Evolutionary conservation across 768 basidiomycete species (phyloP).

Genomic region (Tulasnella sp.): DNA sequence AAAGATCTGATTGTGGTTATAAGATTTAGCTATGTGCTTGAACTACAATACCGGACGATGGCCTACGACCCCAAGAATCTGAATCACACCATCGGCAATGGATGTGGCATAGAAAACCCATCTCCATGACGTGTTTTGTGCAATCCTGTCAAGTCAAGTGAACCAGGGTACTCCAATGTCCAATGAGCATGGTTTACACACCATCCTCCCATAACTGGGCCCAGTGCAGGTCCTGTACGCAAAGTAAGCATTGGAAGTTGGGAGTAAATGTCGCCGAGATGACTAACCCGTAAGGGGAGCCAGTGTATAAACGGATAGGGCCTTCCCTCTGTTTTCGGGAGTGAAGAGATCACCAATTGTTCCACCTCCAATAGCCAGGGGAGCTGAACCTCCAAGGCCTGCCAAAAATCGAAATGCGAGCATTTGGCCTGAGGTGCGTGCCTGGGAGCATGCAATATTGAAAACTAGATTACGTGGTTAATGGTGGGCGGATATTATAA

Average conservation of each 20-base stretch:
- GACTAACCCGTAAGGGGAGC: slow-evolving; percentile 1
- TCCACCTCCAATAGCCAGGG: slow-evolving; percentile 55
- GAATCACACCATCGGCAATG: slow-evolving; percentile 42
- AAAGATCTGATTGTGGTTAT: slow-evolving; percentile 19
- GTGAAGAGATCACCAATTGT: slow-evolving; percentile 23
- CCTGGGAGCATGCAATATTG: slow-evolving; percentile 53
- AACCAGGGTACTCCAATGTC: neutral
- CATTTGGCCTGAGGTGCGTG: slow-evolving; percentile 39
- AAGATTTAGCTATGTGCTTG: neutral
- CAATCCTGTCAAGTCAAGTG: slow-evolving; percentile 28
- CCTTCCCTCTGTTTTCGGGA: slow-evolving; percentile 22
- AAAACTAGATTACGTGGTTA: slow-evolving; percentile 4
- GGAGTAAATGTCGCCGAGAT: neutral
- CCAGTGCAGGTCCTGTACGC: slow-evolving; percentile 3
- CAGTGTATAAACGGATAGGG: slow-evolving; percentile 9
- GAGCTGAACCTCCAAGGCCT: slow-evolving; percentile 61
- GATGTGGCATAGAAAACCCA: slow-evolving; percentile 67
- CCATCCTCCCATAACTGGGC: slow-evolving; percentile 11
- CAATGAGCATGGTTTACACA: neutral
- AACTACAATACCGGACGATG: neutral
- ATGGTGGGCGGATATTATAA: too few relatives aligned
- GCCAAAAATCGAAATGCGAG: slow-evolving; percentile 57
- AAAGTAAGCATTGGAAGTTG: neutral
- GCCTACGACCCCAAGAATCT: slow-evolving; percentile 36
- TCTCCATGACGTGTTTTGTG: slow-evolving; percentile 50